Percentiles rank a stretch among this genome's conserved stretches.
Evolutionary conservation across 108 stramenopile genomes (phyloP).

Genomic region (Craspedostauros australis): DNA sequence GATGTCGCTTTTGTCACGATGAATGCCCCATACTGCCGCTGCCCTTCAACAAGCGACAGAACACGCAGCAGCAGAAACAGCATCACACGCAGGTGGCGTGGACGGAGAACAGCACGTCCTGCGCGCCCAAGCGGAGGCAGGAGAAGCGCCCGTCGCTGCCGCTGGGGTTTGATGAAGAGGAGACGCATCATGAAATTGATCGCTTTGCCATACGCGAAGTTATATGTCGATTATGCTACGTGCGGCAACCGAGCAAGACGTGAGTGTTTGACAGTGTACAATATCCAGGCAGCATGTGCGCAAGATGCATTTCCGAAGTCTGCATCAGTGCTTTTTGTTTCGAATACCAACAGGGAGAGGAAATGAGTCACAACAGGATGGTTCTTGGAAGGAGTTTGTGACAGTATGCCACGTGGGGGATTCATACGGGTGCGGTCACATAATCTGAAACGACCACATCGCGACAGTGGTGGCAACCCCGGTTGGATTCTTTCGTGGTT

Average conservation of each 20-base stretch:
- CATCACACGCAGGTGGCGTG: neutral
- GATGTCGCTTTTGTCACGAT: constrained; percentile 82
- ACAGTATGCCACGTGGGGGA: no score
- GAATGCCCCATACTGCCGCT: constrained; percentile 51
- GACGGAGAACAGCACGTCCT: neutral
- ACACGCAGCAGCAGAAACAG: neutral
- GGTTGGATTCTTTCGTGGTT: no score
- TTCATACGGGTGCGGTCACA: no score
- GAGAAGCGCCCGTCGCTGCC: constrained; percentile 31
- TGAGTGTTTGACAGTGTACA: no score
- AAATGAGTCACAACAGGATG: no score
- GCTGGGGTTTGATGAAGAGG: constrained; percentile 39
- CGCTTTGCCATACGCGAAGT: constrained; percentile 68
- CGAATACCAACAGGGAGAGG: no score
- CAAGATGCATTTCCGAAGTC: no score
- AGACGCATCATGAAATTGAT: constrained; percentile 77
- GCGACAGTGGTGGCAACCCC: no score
- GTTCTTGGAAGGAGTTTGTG: no score
- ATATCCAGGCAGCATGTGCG: no score
- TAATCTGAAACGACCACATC: no score
- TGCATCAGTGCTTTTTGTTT: no score
- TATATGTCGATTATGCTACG: constrained; percentile 75
- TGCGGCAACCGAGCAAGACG: constrained; percentile 77
- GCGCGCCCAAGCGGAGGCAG: constrained; percentile 8
- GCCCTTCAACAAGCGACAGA: constrained; percentile 12